These are phyloP conservation scores for Pseudopithomyces chartarum DNA, from an alignment of 2,329 filamentous ascomycete species.

Conservation along the genomic window DNA sequence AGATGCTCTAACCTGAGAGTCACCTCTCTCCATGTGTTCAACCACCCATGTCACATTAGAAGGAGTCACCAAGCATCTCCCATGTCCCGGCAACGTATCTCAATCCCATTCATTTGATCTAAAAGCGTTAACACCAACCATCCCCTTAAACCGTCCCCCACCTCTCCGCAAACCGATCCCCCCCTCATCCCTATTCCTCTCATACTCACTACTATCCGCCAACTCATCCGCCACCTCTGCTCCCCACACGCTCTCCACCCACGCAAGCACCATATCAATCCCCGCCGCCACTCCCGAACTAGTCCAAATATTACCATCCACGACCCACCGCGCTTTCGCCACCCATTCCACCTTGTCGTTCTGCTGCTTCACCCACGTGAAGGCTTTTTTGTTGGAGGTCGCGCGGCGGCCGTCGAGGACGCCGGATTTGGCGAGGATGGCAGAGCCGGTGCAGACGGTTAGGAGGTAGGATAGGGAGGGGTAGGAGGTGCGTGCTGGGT, in stretches of 20 bases:
- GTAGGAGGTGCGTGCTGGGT: conserved; percentile 33
- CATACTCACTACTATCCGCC: conserved; percentile 63
- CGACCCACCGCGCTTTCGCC: conserved; percentile 65
- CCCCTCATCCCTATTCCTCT: conserved; percentile 54
- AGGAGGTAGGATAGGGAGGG: conserved; percentile 61
- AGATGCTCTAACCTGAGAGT: no score
- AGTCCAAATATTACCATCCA: conserved; percentile 70
- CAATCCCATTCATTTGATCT: no score
- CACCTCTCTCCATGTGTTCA: no score
- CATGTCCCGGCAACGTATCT: no score
- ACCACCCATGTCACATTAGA: no score
- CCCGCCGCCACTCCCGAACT: conserved; percentile 68
- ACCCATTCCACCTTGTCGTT: conserved; percentile 65
- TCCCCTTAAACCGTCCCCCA: conserved; percentile 28
- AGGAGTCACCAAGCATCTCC: no score
- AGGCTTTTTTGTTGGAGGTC: conserved; percentile 70
- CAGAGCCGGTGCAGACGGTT: conserved; percentile 70
- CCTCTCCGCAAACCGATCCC: conserved; percentile 61
- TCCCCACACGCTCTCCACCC: conserved; percentile 60
- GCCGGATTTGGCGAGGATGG: conserved; percentile 62
- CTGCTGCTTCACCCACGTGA: conserved; percentile 52
- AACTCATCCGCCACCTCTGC: conserved; percentile 55
- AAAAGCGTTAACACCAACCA: neutral
- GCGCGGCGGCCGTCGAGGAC: conserved; percentile 64
- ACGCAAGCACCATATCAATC: conserved; percentile 65